Evolutionary conservation across 352 stramenopile genomes (phyloP), one percentile per base, ranked within the genome.

Genomic region (Pythium plurisporium): DNA sequence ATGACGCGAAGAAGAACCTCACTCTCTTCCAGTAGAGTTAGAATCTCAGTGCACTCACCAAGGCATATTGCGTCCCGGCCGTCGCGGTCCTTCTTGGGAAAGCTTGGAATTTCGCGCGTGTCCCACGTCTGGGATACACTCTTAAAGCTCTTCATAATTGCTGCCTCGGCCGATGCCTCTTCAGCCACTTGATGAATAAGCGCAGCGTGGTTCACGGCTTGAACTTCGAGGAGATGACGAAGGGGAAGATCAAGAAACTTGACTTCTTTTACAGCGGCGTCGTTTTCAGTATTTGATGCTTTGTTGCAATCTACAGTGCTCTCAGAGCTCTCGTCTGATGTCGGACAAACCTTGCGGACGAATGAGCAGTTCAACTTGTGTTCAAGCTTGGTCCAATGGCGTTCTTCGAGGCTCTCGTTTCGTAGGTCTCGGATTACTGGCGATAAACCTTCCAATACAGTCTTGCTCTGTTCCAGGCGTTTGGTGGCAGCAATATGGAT

Each of bases 301-400:
- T 14, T 14, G 20, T 34, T 23, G 19, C 23, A 9, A 5, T 27
- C 19, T 11, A 12, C 15, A 15, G 44, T 4, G 19, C 47, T 22
- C 5, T 46, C 45, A 26, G 19, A 22, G 12, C 12, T 37, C 10
- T 22, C 17, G 5, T 42, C 25, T 36, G 12, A 33, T 8, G 25
- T 12, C 40, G 31, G 10, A 27, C 15, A 1, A 2, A 38, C 19
- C 2, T 25, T 33, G 12, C 34, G 36, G 0, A 58, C 51, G 19
- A 89, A 77, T 0, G 56, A 73, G 15, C 72, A 84, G 15, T 76
- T 57, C 61, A 89, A 67, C 46, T 87, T 91, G 64, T 86, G 63
- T 46, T 91, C 81, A 0, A 91, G 60, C 40, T 89, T 89, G 2
- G 62, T 76, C 81, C 81, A 91, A 51, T 91, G 81, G 5, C 77